Base-by-base conservation (phyloP, 805 yeast genomes). In the Wickerhamomyces chambardii region DNA sequence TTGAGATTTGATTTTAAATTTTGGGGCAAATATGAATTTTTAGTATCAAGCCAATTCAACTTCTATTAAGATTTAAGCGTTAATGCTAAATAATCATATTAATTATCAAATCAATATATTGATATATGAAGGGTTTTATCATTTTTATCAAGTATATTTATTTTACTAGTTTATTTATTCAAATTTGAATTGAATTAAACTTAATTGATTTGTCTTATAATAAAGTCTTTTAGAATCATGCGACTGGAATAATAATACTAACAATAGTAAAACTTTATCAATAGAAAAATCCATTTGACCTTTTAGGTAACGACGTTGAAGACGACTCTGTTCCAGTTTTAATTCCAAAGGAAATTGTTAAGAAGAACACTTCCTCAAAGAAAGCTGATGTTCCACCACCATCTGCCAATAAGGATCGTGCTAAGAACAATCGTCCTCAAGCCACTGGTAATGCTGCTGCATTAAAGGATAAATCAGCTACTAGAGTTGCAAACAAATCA, bases 391-490 rank as follows among this genome's bases (percentile, higher is more conserved):
- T 67, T 42, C 76, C 92, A 41, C 89, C 92, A 55, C 73, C 89
- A 48, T 72, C 80, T 46, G 87, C 92, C 46, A 81, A 79, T 70
- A 79, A 85, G 59, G 64, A 84, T 50, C 79, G 69, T 63, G 86
- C 94, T 48, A 80, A 73, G 65, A 77, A 80, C 63, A 68, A 66
- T 68, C 74, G 74, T 64, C 69, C 79, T 56, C 71, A 71, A 61
- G 68, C 80, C 39, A 65, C 85, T 51, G 95, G 92, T 63, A 87
- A 85, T 71, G 95, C 86, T 56, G 95, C 86, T 51, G 95, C 94
- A 44, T 65, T 78, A 62, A 78, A 68, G 63, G 76, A 67, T 73
- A 78, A 75, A 70, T 58, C 64, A 58, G 76, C 80, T 62, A 92
- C 92, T 73, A 73, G 75, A 50, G 42, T 58, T 42, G 73, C 73